phyloP scores from a whole-genome alignment of 352 stramenopile species.

The Phytophthora cryptogea region DNA sequence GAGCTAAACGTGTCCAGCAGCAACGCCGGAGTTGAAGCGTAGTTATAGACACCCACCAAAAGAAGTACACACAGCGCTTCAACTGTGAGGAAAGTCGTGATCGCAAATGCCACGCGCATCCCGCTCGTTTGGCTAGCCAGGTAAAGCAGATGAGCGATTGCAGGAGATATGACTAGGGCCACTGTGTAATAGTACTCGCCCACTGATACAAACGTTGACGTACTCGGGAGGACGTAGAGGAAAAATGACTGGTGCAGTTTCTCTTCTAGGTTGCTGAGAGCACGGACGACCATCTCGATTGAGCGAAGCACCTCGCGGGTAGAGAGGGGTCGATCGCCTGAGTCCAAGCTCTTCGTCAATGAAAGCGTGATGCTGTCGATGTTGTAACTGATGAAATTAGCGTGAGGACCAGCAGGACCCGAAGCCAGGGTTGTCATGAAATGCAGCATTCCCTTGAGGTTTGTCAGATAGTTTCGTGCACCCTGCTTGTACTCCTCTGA shows the following conservation, averaged over 20 bases:
- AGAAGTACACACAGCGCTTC: constrained; percentile 35
- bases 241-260: constrained; percentile 91
- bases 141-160: constrained; percentile 64
- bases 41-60: constrained; percentile 17
- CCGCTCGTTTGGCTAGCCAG: constrained; percentile 54
- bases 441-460: constrained; percentile 71
- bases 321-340: constrained; percentile 26
- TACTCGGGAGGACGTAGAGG: constrained; percentile 81
- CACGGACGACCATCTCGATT: constrained; percentile 70
- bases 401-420: constrained; percentile 68
- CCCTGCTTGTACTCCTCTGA: constrained; percentile 25
- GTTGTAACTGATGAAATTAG: constrained; percentile 86
- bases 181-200: constrained; percentile 88
- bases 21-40: constrained; percentile 12
- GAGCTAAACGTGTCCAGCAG: constrained; percentile 13
- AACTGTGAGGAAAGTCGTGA: constrained; percentile 43
- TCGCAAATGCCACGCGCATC: constrained; percentile 65
- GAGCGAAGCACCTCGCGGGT: constrained; percentile 51
- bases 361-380: constrained; percentile 84
- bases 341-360: constrained; percentile 23
- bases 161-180: constrained; percentile 66
- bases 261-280: constrained; percentile 88
- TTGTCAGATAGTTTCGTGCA: constrained; percentile 48
- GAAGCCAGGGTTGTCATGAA: constrained; percentile 79
- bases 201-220: constrained; percentile 81